Conservation (phyloP, 2,329 filamentous ascomycete genomes). For the Neofusicoccum ribis region DNA sequence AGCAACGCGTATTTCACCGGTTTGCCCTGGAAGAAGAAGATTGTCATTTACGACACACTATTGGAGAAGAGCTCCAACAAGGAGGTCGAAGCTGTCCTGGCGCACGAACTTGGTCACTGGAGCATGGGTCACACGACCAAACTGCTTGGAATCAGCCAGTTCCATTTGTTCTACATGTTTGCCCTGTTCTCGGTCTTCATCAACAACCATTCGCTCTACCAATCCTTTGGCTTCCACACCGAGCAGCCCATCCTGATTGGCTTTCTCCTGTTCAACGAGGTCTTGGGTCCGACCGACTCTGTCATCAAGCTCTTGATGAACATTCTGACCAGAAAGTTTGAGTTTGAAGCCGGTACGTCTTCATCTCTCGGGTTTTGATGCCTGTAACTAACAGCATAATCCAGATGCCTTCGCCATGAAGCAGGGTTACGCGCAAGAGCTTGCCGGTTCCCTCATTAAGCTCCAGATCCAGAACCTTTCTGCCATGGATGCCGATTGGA, state of each 20-base stretch:
- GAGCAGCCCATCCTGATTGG: constrained; percentile 92
- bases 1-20: constrained; percentile 97
- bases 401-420: constrained; percentile 78
- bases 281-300: constrained; percentile 92
- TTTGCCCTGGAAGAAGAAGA: constrained; percentile 99
- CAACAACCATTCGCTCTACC: constrained; percentile 88
- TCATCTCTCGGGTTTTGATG: neutral
- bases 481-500: constrained; percentile 98
- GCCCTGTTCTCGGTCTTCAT: constrained; percentile 95
- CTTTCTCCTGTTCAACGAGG: constrained; percentile 96
- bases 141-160: constrained; percentile 76
- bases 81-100: constrained; percentile 92
- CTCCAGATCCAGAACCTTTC: constrained; percentile 97
- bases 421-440: constrained; percentile 79
- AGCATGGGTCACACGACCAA: constrained; percentile 92
- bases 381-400: constrained; percentile 24
- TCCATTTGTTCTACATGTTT: constrained; percentile 96
- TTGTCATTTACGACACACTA: constrained; percentile 97
- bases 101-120: constrained; percentile 97
- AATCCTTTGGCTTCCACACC: constrained; percentile 82
- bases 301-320: constrained; percentile 95
- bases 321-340: constrained; percentile 87
- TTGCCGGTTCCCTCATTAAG: constrained; percentile 88
- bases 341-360: constrained; percentile 79
- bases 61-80: constrained; percentile 91